phyloP scores from a whole-genome alignment of 179 eudicot species.

The Pouteria campechiana region DNA sequence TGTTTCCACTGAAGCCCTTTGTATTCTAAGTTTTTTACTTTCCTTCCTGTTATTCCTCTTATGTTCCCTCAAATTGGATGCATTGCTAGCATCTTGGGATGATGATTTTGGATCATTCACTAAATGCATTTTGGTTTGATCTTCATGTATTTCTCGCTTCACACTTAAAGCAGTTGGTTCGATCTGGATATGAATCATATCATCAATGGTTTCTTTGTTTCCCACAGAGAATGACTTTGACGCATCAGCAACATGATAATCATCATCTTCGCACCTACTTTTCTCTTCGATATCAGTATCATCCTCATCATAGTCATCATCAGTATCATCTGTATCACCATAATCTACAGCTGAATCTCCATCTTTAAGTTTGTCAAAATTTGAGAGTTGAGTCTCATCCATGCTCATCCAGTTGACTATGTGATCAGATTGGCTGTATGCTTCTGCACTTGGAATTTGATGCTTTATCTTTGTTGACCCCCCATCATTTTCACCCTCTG shows the following conservation, averaged over 20 bases:
- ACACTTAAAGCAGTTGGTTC: not conserved
- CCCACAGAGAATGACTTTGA: too few species aligned
- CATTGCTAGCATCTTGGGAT: too few species aligned
- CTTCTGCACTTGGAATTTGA: not conserved
- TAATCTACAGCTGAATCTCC: conserved; percentile 5
- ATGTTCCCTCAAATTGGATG: not conserved
- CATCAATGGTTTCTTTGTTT: too few species aligned
- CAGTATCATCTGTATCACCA: conserved; percentile 16
- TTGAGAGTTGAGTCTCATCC: conserved; percentile 5
- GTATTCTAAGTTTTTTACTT: not conserved
- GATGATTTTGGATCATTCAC: too few species aligned
- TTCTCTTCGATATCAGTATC: not conserved
- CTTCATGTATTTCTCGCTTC: conserved; percentile 1
- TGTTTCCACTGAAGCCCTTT: not conserved
- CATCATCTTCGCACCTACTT: not conserved
- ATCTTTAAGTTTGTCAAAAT: conserved; percentile 9
- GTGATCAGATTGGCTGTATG: conserved; percentile 1
- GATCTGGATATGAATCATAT: not conserved
- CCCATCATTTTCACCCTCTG: not conserved
- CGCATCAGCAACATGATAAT: not conserved
- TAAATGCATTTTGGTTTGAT: not conserved
- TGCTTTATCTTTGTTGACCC: not conserved
- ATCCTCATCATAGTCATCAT: conserved; percentile 11
- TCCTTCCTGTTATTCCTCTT: not conserved
- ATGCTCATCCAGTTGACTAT: conserved; percentile 28